Evolutionary conservation across 83 land plant genomes (phyloP), one percentile per base, ranked within the genome.

Genomic region (Picea abies): DNA sequence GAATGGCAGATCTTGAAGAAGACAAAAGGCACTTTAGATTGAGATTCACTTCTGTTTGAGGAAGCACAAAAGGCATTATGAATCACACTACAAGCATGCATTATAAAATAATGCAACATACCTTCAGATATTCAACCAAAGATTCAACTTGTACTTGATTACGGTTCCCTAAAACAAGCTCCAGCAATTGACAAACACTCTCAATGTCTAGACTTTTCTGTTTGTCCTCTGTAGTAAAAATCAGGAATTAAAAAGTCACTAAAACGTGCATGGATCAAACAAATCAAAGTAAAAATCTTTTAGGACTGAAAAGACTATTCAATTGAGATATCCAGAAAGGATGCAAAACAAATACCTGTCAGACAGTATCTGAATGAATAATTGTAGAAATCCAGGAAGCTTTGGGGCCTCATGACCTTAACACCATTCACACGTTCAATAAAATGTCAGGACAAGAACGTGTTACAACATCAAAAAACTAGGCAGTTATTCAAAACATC

Each of bases 191-290:
- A 65, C 97, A 97, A 19, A 95, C 88, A 69, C 87, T 90, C 72
- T 94, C 98, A 77, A 97, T 87, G 81, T 97, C 99, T 77, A 97
- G 82, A 79, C 93, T 90, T 84, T 93, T 97, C 80, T 96, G 99
- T 78, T 83, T 87, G 29, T 92, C 92, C 80, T 92, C 92, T 91
- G 81, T 15, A 15, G 19, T 64, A 73, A 63, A 20, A 47, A 14
- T n/a, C 12, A 81, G 29, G 60, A 78, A 44, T 19, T 17, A 44
- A 73, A 39, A n/a, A 3, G 25, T 20, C 10, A 41, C 23, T 4
- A 41, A 73, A 73, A 73, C 16, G 3, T 52, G 56, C 56, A 52
- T 52, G 56, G 14, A 52, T 52, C 56, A 52, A 52, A 52, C 56
- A 52, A 52, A 52, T 52, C 56, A 1, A 52, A 52, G 56, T 52